Base-by-base conservation (phyloP, 805 yeast species). In the Pichia membranifaciens region DNA sequence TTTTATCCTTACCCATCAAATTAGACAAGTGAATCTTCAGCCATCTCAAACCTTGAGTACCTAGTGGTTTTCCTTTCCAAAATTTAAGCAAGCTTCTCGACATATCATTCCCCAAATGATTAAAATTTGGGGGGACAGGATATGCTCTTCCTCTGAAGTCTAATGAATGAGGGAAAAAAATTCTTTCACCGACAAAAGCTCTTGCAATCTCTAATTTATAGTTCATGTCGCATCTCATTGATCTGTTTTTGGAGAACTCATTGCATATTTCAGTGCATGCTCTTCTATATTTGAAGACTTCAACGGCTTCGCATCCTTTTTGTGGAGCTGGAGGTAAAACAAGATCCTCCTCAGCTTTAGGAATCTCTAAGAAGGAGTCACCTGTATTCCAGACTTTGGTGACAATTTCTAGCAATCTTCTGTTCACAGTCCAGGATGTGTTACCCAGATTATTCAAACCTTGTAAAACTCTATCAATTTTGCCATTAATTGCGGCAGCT, bases 161-260 rank as follows among this genome's bases (percentile, higher is more conserved):
- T 48, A 85, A 67, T 52, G 84, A 84, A 60, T 86, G 91, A 8
- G 95, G 93, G 69, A 85, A 85, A 59, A 75, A 84, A 56, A 85
- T 76, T 55, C 75, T 74, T 62, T 85, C 93, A 21, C 95, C 95
- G 31, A 84, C 67, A 65, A 84, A 88, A 0, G 96, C 96, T 54
- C 98, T 76, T 0, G 99, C 98, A 60, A 93, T 88, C 65, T 93
- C 99, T 44, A 93, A 68, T 63, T 88, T 93, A 65, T 93, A 93
- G 63, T 93, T 91, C 52, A 87, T 74, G 65, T 90, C 97, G 69
- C 99, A 93, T 64, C 99, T 79, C 62, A 83, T 85, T 0, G 98
- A 90, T 64, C 93, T 80, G 52, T 76, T 72, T 20, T 83, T 71
- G 10, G 85, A 78, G 51, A 81, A 81, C 38, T 78, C 82, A 53